Evolutionary conservation across 1,284 basidiomycete genomes (phyloP), one percentile per base, ranked within the genome.

Genomic region (Exobasidium cylindrosporum): DNA sequence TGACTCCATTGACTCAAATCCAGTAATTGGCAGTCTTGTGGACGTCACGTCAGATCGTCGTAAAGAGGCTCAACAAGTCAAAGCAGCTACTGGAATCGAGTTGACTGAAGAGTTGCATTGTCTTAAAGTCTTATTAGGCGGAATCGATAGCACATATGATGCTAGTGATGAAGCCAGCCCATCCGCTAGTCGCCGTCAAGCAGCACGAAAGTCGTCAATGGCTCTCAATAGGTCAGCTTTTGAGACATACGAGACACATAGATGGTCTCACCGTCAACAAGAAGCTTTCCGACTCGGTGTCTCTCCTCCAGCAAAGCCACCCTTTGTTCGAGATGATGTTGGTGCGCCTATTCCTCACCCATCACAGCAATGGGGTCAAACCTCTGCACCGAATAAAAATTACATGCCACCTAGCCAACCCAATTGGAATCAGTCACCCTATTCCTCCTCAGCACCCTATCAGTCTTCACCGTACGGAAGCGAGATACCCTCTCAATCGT

Each of bases 1-100:
- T 29, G 73, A 75, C 43, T 62, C 54, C n/a, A 72, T 75, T 63
- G 73, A 75, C 57, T 66, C 68, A 45, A 64, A 75, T 35, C 62
- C 61, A 14, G 54, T 52, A 29, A 68, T 75, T 0, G 73, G 73
- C n/a, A 67, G 71, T 46, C 57, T 75, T 21, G 56, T 75, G 53
- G 73, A 75, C 47, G 73, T 75, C 2, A 66, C 64, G 43, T 72
- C 69, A 13, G 71, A 73, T 54, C 73, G 70, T 47, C 55, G 60
- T n/a, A 40, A 64, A 14, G 73, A 75, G 50, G 65, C 65, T 3
- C 21, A 14, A 4, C 73, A 75, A 43, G 71, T 75, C 24, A 64
- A 60, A 50, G 50, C 58, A 21, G 43, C 55, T 7, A 75, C 69
- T 0, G 69, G 69, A 4, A 58, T 75, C 32, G 71, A 75, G 32